Conservation (phyloP, 495 filamentous ascomycete species). For the Tuber magnatum region DNA sequence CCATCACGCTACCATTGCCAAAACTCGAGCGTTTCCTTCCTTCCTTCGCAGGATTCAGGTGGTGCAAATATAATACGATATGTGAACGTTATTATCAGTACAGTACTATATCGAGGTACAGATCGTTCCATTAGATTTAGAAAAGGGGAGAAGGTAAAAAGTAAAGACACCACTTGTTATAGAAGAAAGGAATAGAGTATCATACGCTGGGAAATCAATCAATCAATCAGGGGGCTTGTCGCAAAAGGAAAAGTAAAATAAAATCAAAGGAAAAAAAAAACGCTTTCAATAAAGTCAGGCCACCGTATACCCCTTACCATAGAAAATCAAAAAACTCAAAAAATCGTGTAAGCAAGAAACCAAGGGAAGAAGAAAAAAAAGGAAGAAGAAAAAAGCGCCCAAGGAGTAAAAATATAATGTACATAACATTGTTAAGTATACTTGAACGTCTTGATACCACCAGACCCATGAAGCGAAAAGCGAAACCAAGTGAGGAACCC, state of each 20-base stretch:
- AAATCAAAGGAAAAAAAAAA: slow-evolving; percentile 8
- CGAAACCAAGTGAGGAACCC: slow-evolving; percentile 15
- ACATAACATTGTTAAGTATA: slow-evolving; percentile 32
- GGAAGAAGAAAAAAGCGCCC: slow-evolving; percentile 16
- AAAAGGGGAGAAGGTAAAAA: background rate
- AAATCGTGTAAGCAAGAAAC: too few species aligned
- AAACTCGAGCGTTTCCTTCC: too few species aligned
- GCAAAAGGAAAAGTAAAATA: slow-evolving; percentile 7
- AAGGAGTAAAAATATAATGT: slow-evolving; percentile 30
- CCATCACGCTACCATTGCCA: too few species aligned
- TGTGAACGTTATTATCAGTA: background rate
- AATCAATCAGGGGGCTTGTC: too few species aligned
- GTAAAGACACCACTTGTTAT: background rate
- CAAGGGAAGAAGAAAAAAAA: background rate
- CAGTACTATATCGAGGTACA: background rate
- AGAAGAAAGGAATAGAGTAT: background rate
- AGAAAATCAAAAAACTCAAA: slow-evolving; percentile 25
- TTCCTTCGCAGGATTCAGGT: too few species aligned
- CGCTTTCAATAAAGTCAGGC: slow-evolving; percentile 36
- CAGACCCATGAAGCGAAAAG: slow-evolving; percentile 17
- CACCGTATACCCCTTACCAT: slow-evolving; percentile 36
- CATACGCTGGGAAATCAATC: background rate
- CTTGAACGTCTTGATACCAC: slow-evolving; percentile 36
- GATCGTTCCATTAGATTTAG: background rate
- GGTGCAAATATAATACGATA: background rate